phyloP scores from a whole-genome alignment of 768 basidiomycete species.

The Kwoniella sp. region DNA sequence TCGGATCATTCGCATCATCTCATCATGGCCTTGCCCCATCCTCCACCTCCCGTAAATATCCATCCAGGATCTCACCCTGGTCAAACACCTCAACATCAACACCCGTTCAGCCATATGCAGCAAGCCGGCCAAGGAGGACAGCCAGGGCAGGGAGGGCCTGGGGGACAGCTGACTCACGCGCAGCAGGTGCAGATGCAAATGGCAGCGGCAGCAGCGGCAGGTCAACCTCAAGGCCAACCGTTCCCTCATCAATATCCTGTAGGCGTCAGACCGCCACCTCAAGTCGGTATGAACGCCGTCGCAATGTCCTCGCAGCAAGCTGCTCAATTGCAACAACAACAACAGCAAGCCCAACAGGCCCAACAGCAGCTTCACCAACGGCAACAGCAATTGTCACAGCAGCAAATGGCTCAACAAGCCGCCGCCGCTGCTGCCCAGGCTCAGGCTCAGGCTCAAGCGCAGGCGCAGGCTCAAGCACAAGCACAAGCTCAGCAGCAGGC shows the following conservation, averaged over 20 bases:
- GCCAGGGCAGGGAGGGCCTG: constrained; percentile 18
- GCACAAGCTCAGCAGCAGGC: constrained; percentile 26
- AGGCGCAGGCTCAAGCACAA: constrained; percentile 15
- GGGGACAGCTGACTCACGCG: constrained; percentile 17
- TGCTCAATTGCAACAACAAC: constrained; percentile 33
- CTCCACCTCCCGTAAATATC: constrained; percentile 23
- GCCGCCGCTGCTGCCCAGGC: constrained; percentile 19
- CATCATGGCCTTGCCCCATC: constrained; percentile 39
- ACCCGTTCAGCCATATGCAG: constrained; percentile 24
- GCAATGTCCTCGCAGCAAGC: constrained; percentile 31
- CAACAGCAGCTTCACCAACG: constrained; percentile 21
- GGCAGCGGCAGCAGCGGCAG: constrained; percentile 17
- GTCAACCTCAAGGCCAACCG: constrained; percentile 19
- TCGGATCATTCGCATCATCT: background rate
- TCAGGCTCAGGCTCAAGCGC: constrained; percentile 25
- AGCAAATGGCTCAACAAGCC: constrained; percentile 28
- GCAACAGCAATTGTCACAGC: constrained; percentile 18
- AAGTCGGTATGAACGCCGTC: constrained; percentile 22
- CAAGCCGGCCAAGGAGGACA: constrained; percentile 27
- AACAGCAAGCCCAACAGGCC: constrained; percentile 21
- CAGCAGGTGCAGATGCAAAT: constrained; percentile 36
- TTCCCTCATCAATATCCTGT: constrained; percentile 29
- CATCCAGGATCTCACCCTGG: constrained; percentile 18
- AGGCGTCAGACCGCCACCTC: constrained; percentile 17
- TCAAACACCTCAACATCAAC: constrained; percentile 20